Evolutionary conservation across 2,329 filamentous ascomycete species (phyloP), one percentile per base, ranked within the genome.

Genomic region (Curvularia spicifera): DNA sequence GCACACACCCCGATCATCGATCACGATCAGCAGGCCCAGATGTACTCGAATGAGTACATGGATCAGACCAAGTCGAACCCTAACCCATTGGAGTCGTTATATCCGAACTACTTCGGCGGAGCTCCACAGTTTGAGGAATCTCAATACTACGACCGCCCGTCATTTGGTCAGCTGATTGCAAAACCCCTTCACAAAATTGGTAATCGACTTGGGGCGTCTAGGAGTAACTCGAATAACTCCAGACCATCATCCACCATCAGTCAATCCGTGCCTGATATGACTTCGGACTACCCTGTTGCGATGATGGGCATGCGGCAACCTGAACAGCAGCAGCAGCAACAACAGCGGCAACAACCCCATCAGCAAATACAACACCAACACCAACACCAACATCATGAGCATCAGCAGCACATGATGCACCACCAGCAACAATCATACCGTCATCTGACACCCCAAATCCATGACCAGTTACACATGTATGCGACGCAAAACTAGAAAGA

Each of bases 101-200:
- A 75, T 44, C 73, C 73, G 1, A 76, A 71, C 52, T 77, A 77
- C 54, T 76, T 74, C 40, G 74, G 73, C 42, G 60, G 66, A 5
- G 66, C 73, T 15, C 73, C 73, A 1, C 66, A 70, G 13, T 74
- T 76, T 42, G 73, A 76, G 51, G 73, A 76, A 47, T 75, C 72
- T 2, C 68, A 66, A 33, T 76, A 76, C 57, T 76, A 74, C 57
- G 68, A 76, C 46, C 69, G 74, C 9, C 71, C 72, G 0, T 74
- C 74, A 8, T 60, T 75, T 13, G 73, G 73, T n/a, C 70, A 71
- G 51, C 70, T 75, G 47, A 71, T 76, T 15, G 65, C 71, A 1
- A 75, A 73, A 54, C 73, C 74, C 10, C 57, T 76, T 10, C 69
- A 71, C 26, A 75, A 72, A 37, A 71, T 76, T 26, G 68, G 72